A percentile compares a stretch with the other conserved stretches of the same genome.
phyloP scores from a whole-genome alignment of 176 grass and related monocot genomes.

The Dactylis glomerata region DNA sequence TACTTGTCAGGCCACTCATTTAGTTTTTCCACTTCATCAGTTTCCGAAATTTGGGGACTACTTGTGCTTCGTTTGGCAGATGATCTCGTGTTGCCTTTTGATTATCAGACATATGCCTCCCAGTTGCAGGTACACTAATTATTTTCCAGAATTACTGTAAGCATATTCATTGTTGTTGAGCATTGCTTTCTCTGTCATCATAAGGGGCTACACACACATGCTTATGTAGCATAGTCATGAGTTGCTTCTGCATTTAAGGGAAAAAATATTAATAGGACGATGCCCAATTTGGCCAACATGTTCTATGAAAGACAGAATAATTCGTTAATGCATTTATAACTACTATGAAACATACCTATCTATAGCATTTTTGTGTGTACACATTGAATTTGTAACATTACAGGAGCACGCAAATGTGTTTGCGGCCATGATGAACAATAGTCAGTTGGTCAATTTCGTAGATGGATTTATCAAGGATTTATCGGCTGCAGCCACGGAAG shows the following conservation, averaged over 20 bases:
- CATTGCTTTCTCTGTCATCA: background rate
- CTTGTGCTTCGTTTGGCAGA: slow-evolving; percentile 73
- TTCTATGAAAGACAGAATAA: background rate
- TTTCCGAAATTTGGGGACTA: slow-evolving; percentile 90
- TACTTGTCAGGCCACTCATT: slow-evolving; percentile 15
- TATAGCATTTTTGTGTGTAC: background rate
- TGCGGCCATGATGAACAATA: slow-evolving; percentile 33
- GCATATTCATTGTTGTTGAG: background rate
- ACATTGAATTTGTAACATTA: slow-evolving; percentile 16
- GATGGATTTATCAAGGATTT: slow-evolving; percentile 52
- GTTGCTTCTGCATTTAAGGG: background rate
- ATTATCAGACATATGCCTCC: slow-evolving; percentile 66
- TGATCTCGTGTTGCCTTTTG: slow-evolving; percentile 86
- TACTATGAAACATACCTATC: background rate
- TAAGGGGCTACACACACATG: background rate
- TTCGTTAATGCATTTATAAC: background rate
- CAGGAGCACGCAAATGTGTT: slow-evolving; percentile 68
- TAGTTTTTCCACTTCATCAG: slow-evolving; percentile 44
- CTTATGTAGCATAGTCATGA: background rate
- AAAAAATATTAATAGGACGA: background rate
- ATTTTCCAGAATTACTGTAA: slow-evolving; percentile 15
- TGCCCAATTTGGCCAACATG: background rate
- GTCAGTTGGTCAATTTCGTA: slow-evolving; percentile 42
- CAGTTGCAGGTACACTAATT: slow-evolving; percentile 62
- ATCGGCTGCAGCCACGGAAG: slow-evolving; percentile 47